Percentiles rank a stretch among this genome's conserved stretches.
Evolutionary conservation across 2,329 filamentous ascomycete species (phyloP).

Genomic region (Stenocarpella maydis): DNA sequence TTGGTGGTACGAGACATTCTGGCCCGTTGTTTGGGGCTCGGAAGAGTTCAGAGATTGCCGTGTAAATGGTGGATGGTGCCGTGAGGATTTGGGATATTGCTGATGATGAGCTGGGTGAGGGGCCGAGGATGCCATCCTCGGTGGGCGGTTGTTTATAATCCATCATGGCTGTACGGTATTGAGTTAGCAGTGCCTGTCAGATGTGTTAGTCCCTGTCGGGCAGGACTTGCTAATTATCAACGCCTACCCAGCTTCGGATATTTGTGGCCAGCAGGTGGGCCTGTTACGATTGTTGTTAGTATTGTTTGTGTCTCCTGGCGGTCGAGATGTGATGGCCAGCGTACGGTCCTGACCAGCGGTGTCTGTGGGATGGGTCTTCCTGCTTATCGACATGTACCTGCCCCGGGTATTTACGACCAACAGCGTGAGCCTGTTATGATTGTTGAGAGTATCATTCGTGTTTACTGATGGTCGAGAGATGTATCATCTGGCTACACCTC

Average conservation of each 20-base stretch:
- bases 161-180: background rate
- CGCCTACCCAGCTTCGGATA: no score
- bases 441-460: background rate
- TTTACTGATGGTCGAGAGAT: background rate
- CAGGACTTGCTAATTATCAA: no score
- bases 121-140: background rate
- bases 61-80: constrained; percentile 27
- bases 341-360: no score
- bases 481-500: background rate
- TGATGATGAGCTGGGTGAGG: constrained; percentile 39
- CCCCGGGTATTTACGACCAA: background rate
- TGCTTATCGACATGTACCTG: no score
- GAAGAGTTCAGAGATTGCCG: constrained; percentile 33
- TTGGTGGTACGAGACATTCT: constrained; percentile 46
- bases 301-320: no score
- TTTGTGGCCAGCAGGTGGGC: no score
- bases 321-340: no score
- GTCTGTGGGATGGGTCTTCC: background rate
- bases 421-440: background rate
- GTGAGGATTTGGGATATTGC: constrained; percentile 36
- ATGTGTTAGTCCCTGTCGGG: no score
- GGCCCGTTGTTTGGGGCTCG: constrained; percentile 35
- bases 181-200: background rate
- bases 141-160: constrained; percentile 39
- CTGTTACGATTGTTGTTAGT: no score